A percentile compares a stretch with the other conserved stretches of the same genome.
Evolutionary conservation across 176 grass and related monocot species (phyloP).

Genomic region (Avena eriantha): DNA sequence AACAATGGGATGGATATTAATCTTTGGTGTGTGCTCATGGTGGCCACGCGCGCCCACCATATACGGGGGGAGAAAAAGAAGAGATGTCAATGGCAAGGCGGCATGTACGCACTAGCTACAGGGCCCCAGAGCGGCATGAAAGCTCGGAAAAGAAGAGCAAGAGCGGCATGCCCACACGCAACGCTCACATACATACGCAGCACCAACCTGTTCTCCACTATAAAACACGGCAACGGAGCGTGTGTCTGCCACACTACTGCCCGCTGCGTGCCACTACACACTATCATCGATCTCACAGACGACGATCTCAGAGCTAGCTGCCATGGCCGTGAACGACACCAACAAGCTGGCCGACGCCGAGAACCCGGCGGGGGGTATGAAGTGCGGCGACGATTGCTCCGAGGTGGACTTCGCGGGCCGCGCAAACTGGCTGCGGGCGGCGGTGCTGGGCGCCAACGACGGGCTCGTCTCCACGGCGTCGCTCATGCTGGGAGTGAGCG

Average conservation of each 20-base stretch:
- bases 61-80: background rate
- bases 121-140: slow-evolving; percentile 10
- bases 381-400: background rate
- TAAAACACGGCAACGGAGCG: slow-evolving; percentile 53
- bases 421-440: slow-evolving; percentile 73
- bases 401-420: slow-evolving; percentile 37
- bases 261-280: background rate
- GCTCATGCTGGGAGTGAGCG: slow-evolving; percentile 80
- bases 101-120: slow-evolving; percentile 20
- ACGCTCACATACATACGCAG: background rate
- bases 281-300: background rate
- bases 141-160: background rate
- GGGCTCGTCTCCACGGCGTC: slow-evolving; percentile 74
- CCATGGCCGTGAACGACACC: slow-evolving; percentile 38
- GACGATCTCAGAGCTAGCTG: background rate
- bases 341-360: slow-evolving; percentile 41
- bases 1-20: background rate
- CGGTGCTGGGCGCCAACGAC: slow-evolving; percentile 80
- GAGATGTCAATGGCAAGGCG: background rate
- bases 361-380: slow-evolving; percentile 6
- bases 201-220: slow-evolving; percentile 12
- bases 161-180: slow-evolving; percentile 37
- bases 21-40: background rate
- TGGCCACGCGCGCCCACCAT: slow-evolving; percentile 8
- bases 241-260: slow-evolving; percentile 64